Percentiles rank a stretch among this genome's conserved stretches.
phyloP scores from a whole-genome alignment of 2,329 filamentous ascomycete genomes.

The Colletotrichum lindemuthianum region DNA sequence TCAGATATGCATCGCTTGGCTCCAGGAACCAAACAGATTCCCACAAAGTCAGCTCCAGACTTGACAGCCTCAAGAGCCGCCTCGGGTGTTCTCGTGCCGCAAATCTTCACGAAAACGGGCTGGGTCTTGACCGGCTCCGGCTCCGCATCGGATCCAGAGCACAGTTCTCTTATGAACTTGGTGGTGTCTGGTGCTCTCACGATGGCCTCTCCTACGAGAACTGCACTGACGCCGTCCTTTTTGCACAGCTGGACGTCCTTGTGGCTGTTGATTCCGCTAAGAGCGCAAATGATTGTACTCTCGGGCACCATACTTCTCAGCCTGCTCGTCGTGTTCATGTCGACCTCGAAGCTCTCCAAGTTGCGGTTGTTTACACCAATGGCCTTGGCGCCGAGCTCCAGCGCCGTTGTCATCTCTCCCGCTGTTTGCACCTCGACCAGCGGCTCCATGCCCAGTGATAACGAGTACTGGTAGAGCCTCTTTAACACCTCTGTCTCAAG shows the following conservation, averaged over 20 bases:
- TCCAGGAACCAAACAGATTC: conserved; percentile 88
- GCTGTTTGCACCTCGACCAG: conserved; percentile 95
- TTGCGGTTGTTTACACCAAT: conserved; percentile 99
- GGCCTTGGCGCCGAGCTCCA: conserved; percentile 86
- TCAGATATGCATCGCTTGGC: conserved; percentile 82
- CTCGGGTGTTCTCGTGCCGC: conserved; percentile 86
- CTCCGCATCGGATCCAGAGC: conserved; percentile 64
- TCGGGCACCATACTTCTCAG: conserved; percentile 87
- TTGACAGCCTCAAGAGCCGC: conserved; percentile 83
- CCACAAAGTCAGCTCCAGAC: conserved; percentile 89
- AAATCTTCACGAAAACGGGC: conserved; percentile 87
- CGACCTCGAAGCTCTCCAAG: conserved; percentile 95
- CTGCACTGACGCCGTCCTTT: conserved; percentile 88
- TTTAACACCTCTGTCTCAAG: conserved; percentile 79
- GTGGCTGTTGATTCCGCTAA: conserved; percentile 91
- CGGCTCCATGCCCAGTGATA: conserved; percentile 94
- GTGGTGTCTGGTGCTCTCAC: conserved; percentile 90
- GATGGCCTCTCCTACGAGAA: conserved; percentile 93
- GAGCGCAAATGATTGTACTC: conserved; percentile 87
- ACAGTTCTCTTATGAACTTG: conserved; percentile 84
- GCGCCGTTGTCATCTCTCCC: conserved; percentile 90
- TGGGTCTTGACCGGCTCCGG: conserved; percentile 48
- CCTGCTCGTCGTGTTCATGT: conserved; percentile 89
- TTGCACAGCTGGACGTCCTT: conserved; percentile 90
- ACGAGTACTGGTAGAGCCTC: conserved; percentile 86